Evolutionary conservation across 2,329 filamentous ascomycete species (phyloP).

Genomic region (Pseudodiploospora longispora): DNA sequence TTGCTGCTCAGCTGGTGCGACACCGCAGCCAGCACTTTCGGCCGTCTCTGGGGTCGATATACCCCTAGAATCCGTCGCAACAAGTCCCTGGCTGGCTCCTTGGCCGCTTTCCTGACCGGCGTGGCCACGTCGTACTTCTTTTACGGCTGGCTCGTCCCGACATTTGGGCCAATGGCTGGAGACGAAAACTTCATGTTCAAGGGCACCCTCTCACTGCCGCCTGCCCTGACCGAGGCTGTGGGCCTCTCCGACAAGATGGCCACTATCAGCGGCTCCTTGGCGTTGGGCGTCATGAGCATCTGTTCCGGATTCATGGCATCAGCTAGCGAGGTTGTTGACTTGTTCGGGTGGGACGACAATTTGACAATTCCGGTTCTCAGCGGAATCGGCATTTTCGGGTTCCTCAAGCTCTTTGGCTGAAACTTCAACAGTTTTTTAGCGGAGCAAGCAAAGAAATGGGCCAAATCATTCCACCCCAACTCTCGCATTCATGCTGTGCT

Average conservation of each 20-base stretch:
- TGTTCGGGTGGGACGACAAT: conserved; percentile 96
- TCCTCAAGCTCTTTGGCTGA: conserved; percentile 76
- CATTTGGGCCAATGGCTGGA: conserved; percentile 56
- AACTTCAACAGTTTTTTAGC: too few relatives aligned
- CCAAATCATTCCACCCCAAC: too few relatives aligned
- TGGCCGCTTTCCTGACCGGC: conserved; percentile 76
- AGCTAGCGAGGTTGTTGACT: conserved; percentile 79
- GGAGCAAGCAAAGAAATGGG: too few relatives aligned
- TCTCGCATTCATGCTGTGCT: too few relatives aligned
- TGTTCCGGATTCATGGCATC: conserved; percentile 86
- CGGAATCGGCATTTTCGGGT: conserved; percentile 81
- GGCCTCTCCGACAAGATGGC: conserved; percentile 52
- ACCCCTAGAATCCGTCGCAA: conserved; percentile 77
- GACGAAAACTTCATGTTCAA: conserved; percentile 72
- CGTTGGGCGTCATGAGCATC: conserved; percentile 72
- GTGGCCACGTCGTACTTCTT: conserved; percentile 77
- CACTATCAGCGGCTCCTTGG: conserved; percentile 60
- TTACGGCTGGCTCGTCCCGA: conserved; percentile 78
- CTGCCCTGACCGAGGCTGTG: conserved; percentile 46
- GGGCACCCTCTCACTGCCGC: conserved; percentile 64
- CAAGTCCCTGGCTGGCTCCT: conserved; percentile 84
- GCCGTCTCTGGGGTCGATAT: conserved; percentile 79
- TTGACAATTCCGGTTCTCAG: conserved; percentile 91
- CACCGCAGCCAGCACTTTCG: conserved; percentile 91
- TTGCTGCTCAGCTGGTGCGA: conserved; percentile 96